Base-by-base conservation (phyloP, 768 basidiomycete species). In the Clitopilus passeckerianus region DNA sequence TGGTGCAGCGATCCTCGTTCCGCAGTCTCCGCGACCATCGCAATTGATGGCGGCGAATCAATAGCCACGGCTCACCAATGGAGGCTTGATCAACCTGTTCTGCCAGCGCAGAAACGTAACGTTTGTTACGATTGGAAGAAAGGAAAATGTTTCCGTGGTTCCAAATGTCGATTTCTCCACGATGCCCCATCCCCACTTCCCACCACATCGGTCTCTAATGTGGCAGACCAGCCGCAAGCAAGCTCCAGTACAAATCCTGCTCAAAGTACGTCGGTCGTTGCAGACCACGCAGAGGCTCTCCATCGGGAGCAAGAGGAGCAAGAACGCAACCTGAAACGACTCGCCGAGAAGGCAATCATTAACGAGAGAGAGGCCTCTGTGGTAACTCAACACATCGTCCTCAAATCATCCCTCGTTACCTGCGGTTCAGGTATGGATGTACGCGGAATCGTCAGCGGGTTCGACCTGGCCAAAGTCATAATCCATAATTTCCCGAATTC, bases 361-460 rank as follows among this genome's bases (percentile, higher is more conserved):
- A 53, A 59, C 10, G 68, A 68, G 61, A 68, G 69, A 57, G 81
- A 84, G 30, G 83, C 81, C 5, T 64, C 71, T 3, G 72, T 72
- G 53, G 76, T 74, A 1, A 72, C 77, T 10, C 78, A 70, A 57
- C 74, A 74, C 54, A 61, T 81, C n/a, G 76, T 83, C 15, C 72
- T 73, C 18, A 79, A 77, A 6, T 72, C 76, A n/a, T 78, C 75
- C 46, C 69, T 85, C 43, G 77, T 82, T 18, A 81, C 81, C 1
- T 85, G 74, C 43, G 72, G 73, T 27, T 77, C 81, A 2, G 85
- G 85, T 5, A 65, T 83, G 34, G 70, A 76, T n/a, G 70, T 86
- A 37, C 68, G 68, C 37, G 66, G 71, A 33, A 61, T 84, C 30
- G 66, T 82, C 24, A 72, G 78, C 16, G 83, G 82, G 4, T 85